These are phyloP conservation scores for Kodamaea nitidulidarum DNA, from an alignment of 805 yeast genomes.

Conservation along the genomic window DNA sequence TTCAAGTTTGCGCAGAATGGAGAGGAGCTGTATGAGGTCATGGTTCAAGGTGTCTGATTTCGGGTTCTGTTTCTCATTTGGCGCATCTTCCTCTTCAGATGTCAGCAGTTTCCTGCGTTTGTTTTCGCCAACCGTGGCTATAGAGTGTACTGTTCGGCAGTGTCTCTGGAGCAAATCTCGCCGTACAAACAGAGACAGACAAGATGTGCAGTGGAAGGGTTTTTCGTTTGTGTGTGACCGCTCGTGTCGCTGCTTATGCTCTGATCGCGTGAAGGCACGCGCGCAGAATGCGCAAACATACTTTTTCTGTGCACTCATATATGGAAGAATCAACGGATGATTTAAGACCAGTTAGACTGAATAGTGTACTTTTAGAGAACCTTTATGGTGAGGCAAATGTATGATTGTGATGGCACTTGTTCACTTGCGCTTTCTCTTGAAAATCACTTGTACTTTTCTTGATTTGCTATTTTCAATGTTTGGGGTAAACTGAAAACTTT, in stretches of 20 bases:
- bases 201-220: constrained; percentile 70
- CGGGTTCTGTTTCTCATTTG: background rate
- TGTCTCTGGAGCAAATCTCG: constrained; percentile 75
- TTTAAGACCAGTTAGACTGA: too few relatives aligned
- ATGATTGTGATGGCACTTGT: too few relatives aligned
- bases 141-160: constrained; percentile 68
- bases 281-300: constrained; percentile 79
- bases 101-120: constrained; percentile 5
- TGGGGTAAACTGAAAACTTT: too few relatives aligned
- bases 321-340: too few relatives aligned
- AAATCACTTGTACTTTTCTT: too few relatives aligned
- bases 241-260: constrained; percentile 91
- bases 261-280: constrained; percentile 89
- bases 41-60: constrained; percentile 9
- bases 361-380: too few relatives aligned
- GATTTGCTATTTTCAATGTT: too few relatives aligned
- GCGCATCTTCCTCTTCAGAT: constrained; percentile 2
- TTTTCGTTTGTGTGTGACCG: constrained; percentile 93
- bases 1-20: constrained; percentile 26
- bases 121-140: constrained; percentile 13
- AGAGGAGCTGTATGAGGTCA: constrained; percentile 26
- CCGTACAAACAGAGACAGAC: constrained; percentile 71
- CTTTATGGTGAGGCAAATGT: too few relatives aligned
- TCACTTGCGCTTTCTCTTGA: too few relatives aligned
- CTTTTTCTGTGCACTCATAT: constrained; percentile 47